Evolutionary conservation across 306 rosid genomes (phyloP).

Genomic region (Arachis stenosperma): DNA sequence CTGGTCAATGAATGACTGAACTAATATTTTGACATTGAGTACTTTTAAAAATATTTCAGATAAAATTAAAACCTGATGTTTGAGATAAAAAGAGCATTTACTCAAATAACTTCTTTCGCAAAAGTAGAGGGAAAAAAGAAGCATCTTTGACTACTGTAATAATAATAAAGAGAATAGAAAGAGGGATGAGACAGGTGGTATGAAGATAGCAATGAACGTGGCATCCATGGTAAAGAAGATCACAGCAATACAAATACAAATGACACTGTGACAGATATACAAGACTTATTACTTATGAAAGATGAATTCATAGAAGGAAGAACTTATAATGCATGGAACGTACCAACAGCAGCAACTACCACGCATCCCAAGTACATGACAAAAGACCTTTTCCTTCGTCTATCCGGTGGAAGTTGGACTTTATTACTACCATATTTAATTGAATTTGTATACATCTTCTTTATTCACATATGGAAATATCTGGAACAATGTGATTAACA

Average conservation of each 20-base stretch:
- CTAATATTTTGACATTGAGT: too few species aligned
- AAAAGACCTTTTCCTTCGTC: not conserved
- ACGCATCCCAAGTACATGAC: not conserved
- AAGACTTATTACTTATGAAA: not conserved
- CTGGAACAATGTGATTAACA: too few species aligned
- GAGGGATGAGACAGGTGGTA: constrained; percentile 35
- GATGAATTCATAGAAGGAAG: not conserved
- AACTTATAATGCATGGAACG: not conserved
- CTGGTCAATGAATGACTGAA: too few species aligned
- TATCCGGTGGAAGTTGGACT: not conserved
- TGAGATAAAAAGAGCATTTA: too few species aligned
- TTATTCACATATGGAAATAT: too few species aligned
- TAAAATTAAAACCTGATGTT: too few species aligned
- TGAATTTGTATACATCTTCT: too few species aligned
- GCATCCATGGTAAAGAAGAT: constrained; percentile 45
- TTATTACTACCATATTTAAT: not conserved
- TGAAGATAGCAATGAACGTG: constrained; percentile 45
- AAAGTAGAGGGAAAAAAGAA: not conserved
- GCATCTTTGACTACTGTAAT: constrained; percentile 53
- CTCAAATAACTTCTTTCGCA: too few species aligned
- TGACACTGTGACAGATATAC: constrained; percentile 30
- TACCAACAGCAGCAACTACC: not conserved
- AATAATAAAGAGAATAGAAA: constrained; percentile 14
- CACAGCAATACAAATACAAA: constrained; percentile 43
- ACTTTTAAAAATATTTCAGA: too few species aligned